phyloP scores from a whole-genome alignment of 176 grass and related monocot species.

The Aegilops longissima region DNA sequence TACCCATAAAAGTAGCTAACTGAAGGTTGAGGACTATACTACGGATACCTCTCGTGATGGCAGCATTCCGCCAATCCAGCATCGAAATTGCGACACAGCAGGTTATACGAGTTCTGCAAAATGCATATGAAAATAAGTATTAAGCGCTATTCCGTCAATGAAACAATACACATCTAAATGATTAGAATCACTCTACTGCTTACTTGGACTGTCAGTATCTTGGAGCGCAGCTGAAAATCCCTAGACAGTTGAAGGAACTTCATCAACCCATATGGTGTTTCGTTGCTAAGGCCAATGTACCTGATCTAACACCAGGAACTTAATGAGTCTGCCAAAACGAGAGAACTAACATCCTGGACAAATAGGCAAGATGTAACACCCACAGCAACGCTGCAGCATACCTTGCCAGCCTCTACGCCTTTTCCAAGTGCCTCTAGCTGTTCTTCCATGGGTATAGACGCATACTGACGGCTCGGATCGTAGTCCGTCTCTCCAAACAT shows the following conservation, averaged over 20 bases:
- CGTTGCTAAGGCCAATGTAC: slow-evolving; percentile 89
- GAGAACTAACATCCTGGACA: not conserved
- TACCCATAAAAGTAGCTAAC: not conserved
- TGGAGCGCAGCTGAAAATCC: slow-evolving; percentile 41
- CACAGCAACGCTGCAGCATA: slow-evolving; percentile 21
- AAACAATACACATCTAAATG: not conserved
- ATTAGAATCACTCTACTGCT: not conserved
- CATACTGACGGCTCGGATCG: slow-evolving; percentile 55
- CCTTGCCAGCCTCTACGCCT: slow-evolving; percentile 74
- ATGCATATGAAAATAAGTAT: slow-evolving; percentile 1
- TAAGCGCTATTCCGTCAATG: not conserved
- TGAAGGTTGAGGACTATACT: not conserved
- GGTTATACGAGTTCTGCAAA: slow-evolving; percentile 79
- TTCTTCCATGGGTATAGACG: slow-evolving; percentile 65
- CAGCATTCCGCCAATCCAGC: slow-evolving; percentile 87
- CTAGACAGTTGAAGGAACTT: slow-evolving; percentile 65
- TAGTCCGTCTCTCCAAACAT: slow-evolving; percentile 98
- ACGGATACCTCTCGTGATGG: slow-evolving; percentile 75
- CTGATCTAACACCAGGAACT: slow-evolving; percentile 61
- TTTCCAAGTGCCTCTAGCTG: slow-evolving; percentile 75
- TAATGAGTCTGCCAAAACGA: not conserved
- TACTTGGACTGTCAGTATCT: slow-evolving; percentile 82
- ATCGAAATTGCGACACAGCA: slow-evolving; percentile 87
- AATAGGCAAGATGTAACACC: not conserved
- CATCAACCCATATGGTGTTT: slow-evolving; percentile 93